These are phyloP conservation scores for Microglena sp. DNA, from an alignment of 139 green algal genomes.

Conservation along the genomic window DNA sequence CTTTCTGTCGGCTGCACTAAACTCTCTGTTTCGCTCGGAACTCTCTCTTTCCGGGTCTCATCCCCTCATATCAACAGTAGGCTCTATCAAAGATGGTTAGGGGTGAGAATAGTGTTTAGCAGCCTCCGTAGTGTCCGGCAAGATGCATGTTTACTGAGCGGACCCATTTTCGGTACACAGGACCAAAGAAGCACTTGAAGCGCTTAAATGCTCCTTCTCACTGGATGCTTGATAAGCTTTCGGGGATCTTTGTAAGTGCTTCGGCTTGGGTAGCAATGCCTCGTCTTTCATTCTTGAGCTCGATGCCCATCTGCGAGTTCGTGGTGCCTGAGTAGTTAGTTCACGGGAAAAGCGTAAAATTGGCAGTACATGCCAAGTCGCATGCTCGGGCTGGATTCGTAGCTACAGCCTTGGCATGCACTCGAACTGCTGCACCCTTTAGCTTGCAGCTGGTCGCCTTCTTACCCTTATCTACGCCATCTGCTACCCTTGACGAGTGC, in stretches of 20 bases:
- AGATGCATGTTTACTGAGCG: not conserved
- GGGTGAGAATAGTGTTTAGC: not conserved
- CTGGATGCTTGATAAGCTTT: slow-evolving; percentile 99
- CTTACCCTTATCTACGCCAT: too few species aligned
- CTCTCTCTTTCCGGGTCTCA: not conserved
- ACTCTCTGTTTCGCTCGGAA: not conserved
- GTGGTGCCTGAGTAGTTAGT: not conserved
- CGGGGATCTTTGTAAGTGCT: slow-evolving; percentile 91
- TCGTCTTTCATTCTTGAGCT: not conserved
- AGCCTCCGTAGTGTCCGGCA: not conserved
- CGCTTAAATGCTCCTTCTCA: slow-evolving; percentile 93
- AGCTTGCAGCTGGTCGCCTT: too few species aligned
- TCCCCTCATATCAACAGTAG: not conserved
- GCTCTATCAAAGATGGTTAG: slow-evolving; percentile 9
- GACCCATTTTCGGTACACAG: slow-evolving; percentile 25
- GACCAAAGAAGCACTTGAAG: slow-evolving; percentile 99
- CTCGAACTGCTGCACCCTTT: too few species aligned
- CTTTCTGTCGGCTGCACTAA: not conserved
- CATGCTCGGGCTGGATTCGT: not conserved
- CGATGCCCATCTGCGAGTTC: not conserved
- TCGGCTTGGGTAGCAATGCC: not conserved
- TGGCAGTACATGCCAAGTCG: too few species aligned
- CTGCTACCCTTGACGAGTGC: too few species aligned
- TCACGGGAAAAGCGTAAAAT: not conserved
- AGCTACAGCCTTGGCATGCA: not conserved